Percentiles rank a stretch among this genome's conserved stretches.
phyloP scores from a whole-genome alignment of 768 basidiomycete species.

The Mrakia gelida region DNA sequence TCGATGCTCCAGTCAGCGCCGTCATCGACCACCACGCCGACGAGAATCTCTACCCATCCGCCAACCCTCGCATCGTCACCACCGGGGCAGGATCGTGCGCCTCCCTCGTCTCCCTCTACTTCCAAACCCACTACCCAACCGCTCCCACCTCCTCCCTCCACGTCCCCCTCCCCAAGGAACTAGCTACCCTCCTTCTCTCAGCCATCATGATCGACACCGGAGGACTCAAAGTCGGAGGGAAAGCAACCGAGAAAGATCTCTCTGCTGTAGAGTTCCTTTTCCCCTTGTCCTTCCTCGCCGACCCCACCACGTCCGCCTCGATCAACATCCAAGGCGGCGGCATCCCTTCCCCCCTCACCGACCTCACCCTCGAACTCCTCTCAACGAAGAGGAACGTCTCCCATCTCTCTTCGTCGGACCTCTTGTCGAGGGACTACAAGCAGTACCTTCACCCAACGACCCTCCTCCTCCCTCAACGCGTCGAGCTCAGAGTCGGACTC shows the following conservation, averaged over 20 bases:
- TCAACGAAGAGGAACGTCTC: slow-evolving; percentile 64
- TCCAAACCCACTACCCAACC: slow-evolving; percentile 36
- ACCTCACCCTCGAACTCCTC: slow-evolving; percentile 52
- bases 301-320: not conserved
- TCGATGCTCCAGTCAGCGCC: slow-evolving; percentile 46
- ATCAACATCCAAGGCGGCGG: slow-evolving; percentile 13
- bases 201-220: slow-evolving; percentile 83
- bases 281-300: slow-evolving; percentile 33
- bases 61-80: slow-evolving; percentile 60
- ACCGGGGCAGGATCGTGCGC: slow-evolving; percentile 67
- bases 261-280: slow-evolving; percentile 63
- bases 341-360: slow-evolving; percentile 50
- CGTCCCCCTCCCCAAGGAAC: slow-evolving; percentile 50
- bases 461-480: slow-evolving; percentile 44
- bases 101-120: slow-evolving; percentile 57
- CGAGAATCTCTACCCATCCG: slow-evolving; percentile 62
- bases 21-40: slow-evolving; percentile 91
- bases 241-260: slow-evolving; percentile 64
- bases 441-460: slow-evolving; percentile 61
- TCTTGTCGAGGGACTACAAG: slow-evolving; percentile 93
- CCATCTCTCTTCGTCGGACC: slow-evolving; percentile 64
- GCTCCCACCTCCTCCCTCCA: slow-evolving; percentile 50
- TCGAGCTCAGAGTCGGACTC: slow-evolving; percentile 61
- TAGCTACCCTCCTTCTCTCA: slow-evolving; percentile 72
- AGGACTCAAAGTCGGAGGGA: slow-evolving; percentile 71